phyloP scores from a whole-genome alignment of 805 yeast species.

The Metschnikowia borealis region DNA sequence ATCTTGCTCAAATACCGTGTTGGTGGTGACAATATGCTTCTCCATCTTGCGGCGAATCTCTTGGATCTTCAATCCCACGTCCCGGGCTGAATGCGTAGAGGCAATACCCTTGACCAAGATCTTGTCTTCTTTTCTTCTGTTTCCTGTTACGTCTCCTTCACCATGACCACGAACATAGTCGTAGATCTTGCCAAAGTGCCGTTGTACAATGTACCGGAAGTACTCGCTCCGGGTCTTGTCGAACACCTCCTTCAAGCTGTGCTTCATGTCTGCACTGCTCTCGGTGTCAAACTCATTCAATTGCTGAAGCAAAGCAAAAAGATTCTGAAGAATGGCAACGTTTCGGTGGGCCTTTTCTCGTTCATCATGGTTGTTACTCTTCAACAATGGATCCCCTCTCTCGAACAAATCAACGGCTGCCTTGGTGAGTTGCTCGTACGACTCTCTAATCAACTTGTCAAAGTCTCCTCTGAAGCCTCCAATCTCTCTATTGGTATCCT shows the following conservation, averaged over 20 bases:
- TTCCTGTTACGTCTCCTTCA: slow-evolving; percentile 43
- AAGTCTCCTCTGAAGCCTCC: slow-evolving; percentile 16
- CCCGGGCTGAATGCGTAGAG: slow-evolving; percentile 53
- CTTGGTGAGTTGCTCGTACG: slow-evolving; percentile 31
- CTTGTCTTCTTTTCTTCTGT: slow-evolving; percentile 61
- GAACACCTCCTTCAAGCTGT: slow-evolving; percentile 26
- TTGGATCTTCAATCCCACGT: slow-evolving; percentile 50
- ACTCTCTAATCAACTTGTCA: slow-evolving; percentile 23
- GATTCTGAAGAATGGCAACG: slow-evolving; percentile 38
- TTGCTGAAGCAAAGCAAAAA: slow-evolving; percentile 34
- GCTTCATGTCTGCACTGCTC: slow-evolving; percentile 22
- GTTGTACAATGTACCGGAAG: slow-evolving; percentile 31
- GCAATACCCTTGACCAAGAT: slow-evolving; percentile 56
- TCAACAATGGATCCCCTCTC: slow-evolving; percentile 42
- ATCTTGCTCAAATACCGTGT: slow-evolving; percentile 46
- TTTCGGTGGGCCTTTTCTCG: slow-evolving; percentile 40
- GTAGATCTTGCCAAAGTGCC: slow-evolving; percentile 63
- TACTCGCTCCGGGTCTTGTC: slow-evolving; percentile 27
- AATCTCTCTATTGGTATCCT: slow-evolving; percentile 15
- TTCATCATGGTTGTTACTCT: slow-evolving; percentile 41
- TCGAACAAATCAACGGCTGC: slow-evolving; percentile 32
- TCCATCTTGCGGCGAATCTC: slow-evolving; percentile 55
- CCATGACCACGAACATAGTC: slow-evolving; percentile 65
- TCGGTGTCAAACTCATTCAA: slow-evolving; percentile 23
- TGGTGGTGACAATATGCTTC: slow-evolving; percentile 45